Evolutionary conservation across 1,139 yeast species (phyloP).

Genomic region (Suhomyces ambrosiae): DNA sequence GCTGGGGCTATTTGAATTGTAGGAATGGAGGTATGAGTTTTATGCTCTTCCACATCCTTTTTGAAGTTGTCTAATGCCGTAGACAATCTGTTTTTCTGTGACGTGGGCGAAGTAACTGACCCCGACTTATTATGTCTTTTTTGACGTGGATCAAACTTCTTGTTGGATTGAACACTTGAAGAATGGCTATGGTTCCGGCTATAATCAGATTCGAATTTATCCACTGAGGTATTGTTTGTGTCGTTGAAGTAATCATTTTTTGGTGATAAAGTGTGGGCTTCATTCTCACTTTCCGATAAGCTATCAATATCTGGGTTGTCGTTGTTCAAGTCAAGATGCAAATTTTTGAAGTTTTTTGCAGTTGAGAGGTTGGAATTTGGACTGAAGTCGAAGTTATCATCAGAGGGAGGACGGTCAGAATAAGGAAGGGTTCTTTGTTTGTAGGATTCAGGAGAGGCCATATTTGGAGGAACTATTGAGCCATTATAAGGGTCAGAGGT

Average conservation of each 20-base stretch:
- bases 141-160: constrained; percentile 12
- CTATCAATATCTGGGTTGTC: constrained; percentile 8
- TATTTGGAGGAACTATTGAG: too few species aligned
- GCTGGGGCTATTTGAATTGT: constrained; percentile 1
- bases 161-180: constrained; percentile 1
- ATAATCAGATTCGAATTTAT: constrained; percentile 7
- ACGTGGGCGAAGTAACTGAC: constrained; percentile 1
- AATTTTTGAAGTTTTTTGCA: constrained; percentile 33
- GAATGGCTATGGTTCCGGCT: background rate
- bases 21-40: constrained; percentile 10
- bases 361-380: constrained; percentile 15
- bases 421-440: background rate
- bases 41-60: constrained; percentile 32
- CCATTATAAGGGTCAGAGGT: too few species aligned
- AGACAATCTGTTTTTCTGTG: constrained; percentile 24
- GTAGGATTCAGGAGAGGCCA: constrained; percentile 10
- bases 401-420: constrained; percentile 6
- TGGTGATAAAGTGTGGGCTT: constrained; percentile 13
- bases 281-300: constrained; percentile 15
- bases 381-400: constrained; percentile 19
- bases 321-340: constrained; percentile 29
- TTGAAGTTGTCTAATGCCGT: constrained; percentile 35
- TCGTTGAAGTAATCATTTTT: constrained; percentile 18
- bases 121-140: constrained; percentile 8
- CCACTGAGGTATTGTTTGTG: constrained; percentile 24